Conservation (phyloP, 495 filamentous ascomycete genomes). For the Mytilinidion resinicola region DNA sequence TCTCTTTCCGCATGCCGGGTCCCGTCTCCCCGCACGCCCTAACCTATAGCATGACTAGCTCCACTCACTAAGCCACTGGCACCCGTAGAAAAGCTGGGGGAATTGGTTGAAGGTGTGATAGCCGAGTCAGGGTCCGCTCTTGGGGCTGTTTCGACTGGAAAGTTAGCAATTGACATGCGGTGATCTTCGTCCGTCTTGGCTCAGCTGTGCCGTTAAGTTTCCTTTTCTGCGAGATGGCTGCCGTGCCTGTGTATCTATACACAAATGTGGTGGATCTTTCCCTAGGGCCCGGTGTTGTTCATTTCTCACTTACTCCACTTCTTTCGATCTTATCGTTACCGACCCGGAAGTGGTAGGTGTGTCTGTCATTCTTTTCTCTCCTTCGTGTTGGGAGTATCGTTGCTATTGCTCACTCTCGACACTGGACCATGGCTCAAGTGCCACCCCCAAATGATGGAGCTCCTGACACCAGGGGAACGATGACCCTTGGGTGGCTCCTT, state of each 20-base stretch:
- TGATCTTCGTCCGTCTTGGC: too few relatives aligned
- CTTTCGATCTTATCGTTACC: not conserved
- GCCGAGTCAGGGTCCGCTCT: not conserved
- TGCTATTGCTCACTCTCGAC: conserved; percentile 13
- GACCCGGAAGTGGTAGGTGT: not conserved
- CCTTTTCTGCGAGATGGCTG: too few relatives aligned
- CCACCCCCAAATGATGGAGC: conserved; percentile 15
- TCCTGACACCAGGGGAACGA: conserved; percentile 6
- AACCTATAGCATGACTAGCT: not conserved
- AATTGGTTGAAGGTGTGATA: not conserved
- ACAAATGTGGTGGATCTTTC: not conserved
- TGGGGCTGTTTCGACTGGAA: not conserved
- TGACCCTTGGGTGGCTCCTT: conserved; percentile 12
- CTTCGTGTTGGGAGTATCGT: not conserved
- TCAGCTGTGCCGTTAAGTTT: too few relatives aligned
- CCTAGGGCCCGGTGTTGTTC: not conserved
- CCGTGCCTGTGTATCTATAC: too few relatives aligned
- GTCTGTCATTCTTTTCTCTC: not conserved
- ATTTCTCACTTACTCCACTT: not conserved
- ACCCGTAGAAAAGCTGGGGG: not conserved
- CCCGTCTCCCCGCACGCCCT: not conserved
- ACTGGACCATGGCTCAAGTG: conserved; percentile 18
- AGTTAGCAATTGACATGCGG: too few relatives aligned
- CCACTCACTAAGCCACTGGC: not conserved
- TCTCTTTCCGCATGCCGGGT: not conserved